Conservation (phyloP, 495 filamentous ascomycete genomes). For the Daldinia grandis region DNA sequence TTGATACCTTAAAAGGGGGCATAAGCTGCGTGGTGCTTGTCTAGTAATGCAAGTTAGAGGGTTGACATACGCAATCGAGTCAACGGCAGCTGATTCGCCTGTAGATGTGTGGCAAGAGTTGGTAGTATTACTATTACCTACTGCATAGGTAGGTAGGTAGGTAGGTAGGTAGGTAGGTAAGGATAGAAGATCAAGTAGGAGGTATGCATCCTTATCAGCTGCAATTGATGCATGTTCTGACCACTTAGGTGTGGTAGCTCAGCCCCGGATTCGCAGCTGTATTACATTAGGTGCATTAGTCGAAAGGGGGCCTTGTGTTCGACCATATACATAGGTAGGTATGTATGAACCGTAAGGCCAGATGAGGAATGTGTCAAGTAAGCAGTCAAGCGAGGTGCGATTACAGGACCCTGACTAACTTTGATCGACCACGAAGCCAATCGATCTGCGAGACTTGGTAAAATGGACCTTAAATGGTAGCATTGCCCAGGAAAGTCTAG, state of each 20-base stretch:
- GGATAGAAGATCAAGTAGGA: background rate
- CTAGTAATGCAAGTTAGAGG: slow-evolving; percentile 28
- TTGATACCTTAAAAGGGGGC: slow-evolving; percentile 18
- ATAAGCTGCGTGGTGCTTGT: slow-evolving; percentile 17
- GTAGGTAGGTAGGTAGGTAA: too few relatives aligned
- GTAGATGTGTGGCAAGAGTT: slow-evolving; percentile 20
- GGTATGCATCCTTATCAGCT: slow-evolving; percentile 11
- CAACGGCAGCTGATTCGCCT: slow-evolving; percentile 5
- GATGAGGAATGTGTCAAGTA: slow-evolving; percentile 40
- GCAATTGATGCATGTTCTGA: background rate
- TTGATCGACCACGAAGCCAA: slow-evolving; percentile 15
- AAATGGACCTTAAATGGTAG: too few relatives aligned
- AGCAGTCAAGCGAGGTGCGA: slow-evolving; percentile 28
- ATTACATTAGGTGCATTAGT: background rate
- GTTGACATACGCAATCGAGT: slow-evolving; percentile 12
- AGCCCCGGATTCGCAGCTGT: slow-evolving; percentile 18
- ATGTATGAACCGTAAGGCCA: slow-evolving; percentile 14
- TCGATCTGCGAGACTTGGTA: slow-evolving; percentile 21
- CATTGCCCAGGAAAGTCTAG: slow-evolving; percentile 28
- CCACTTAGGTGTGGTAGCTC: slow-evolving; percentile 9
- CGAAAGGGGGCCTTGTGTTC: background rate
- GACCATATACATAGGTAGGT: too few relatives aligned
- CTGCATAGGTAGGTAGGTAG: too few relatives aligned
- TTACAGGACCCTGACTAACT: slow-evolving; percentile 28
- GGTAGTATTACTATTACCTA: slow-evolving; percentile 33